Base-by-base conservation (phyloP, 176 grass and related monocot species). In the Eragrostis nindensis region DNA sequence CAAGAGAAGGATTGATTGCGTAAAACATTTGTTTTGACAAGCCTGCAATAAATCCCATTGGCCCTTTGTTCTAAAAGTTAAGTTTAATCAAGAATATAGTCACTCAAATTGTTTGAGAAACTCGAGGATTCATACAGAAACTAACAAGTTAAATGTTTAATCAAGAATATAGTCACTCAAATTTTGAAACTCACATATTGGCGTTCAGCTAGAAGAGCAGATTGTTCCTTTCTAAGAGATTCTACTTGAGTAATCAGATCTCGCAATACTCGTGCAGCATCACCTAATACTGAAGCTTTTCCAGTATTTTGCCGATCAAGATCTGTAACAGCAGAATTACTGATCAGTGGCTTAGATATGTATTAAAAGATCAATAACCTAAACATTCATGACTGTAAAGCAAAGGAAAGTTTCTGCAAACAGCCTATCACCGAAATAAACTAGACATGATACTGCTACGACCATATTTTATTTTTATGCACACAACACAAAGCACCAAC, bases 191-290 rank as follows among this genome's bases (percentile, higher is more conserved):
- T 94, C 82, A 94, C 92, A 67, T 94, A 94, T 77, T 74, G 89
- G 25, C 43, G 68, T 79, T 94, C 86, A 27, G 73, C 72, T 79
- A 85, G 62, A 83, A 94, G 81, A 85, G 86, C 27, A 55, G 73
- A 69, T 62, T 91, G 87, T 82, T 94, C 89, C 77, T 91, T 89
- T 43, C 86, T 89, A 68, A 91, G 83, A 91, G 81, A 87, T 62
- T 91, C 89, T 50, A 91, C 86, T 83, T 91, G 86, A 62, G 86
- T 62, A 68, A 85, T 8, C 68, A 94, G 85, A 85, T 89, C 92
- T 75, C 77, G 72, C 59, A 94, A 70, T 52, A 89, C 81, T 49
- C 92, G 77, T 8, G 89, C 55, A 82, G 86, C 79, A 89, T 91
- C 92, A 10, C 89, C 84, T 75, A 94, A 59, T 36, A 94, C 76